phyloP scores from a whole-genome alignment of 176 grass and related monocot genomes.

The Tuctoria greenei region DNA sequence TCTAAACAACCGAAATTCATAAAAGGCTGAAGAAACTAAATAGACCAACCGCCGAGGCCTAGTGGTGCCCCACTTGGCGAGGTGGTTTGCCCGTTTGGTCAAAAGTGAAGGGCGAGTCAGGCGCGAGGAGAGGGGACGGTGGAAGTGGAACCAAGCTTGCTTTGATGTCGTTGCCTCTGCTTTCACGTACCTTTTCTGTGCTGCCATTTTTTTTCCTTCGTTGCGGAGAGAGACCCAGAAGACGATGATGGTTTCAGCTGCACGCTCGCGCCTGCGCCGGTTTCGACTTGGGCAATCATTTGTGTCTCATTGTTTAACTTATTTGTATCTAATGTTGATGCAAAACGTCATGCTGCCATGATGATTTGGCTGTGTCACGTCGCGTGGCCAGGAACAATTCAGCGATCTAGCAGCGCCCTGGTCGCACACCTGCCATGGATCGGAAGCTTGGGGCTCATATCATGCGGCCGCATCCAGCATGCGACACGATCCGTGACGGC shows the following conservation, averaged over 20 bases:
- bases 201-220: neutral
- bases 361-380: neutral
- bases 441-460: too few relatives aligned
- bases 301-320: constrained; percentile 6
- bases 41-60: too few relatives aligned
- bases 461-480: too few relatives aligned
- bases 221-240: constrained; percentile 2
- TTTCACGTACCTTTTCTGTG: constrained; percentile 3
- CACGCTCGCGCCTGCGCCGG: constrained; percentile 7
- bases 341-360: neutral
- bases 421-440: neutral
- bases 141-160: neutral
- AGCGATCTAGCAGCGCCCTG: neutral
- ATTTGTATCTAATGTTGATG: neutral
- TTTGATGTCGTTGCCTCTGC: neutral
- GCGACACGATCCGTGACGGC: too few relatives aligned
- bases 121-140: neutral
- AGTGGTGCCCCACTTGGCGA: neutral
- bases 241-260: constrained; percentile 33
- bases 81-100: constrained; percentile 22
- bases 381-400: neutral
- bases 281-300: constrained; percentile 9
- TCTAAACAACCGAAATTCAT: too few relatives aligned
- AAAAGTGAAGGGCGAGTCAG: neutral
- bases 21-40: too few relatives aligned